Conservation (phyloP, 2,329 filamentous ascomycete species). For the Cladosporium sp. region DNA sequence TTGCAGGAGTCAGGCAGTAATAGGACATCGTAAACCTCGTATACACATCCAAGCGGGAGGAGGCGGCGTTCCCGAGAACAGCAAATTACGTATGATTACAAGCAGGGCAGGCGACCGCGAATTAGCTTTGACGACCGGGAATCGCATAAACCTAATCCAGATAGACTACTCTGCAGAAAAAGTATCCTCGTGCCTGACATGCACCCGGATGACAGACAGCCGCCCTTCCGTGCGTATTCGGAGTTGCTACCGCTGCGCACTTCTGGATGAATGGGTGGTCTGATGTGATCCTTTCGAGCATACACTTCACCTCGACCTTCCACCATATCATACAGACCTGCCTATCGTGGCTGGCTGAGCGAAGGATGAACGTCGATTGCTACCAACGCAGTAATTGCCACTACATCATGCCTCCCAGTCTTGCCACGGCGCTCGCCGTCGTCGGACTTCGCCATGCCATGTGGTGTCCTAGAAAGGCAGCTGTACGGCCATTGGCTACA, state of each 20-base stretch:
- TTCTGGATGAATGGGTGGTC: background rate
- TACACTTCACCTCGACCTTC: background rate
- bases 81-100: background rate
- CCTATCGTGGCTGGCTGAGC: conserved; percentile 8
- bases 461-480: conserved; percentile 4
- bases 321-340: background rate
- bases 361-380: background rate
- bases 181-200: background rate
- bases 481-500: conserved; percentile 7
- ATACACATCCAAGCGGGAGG: background rate
- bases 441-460: conserved; percentile 14
- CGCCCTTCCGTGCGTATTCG: background rate
- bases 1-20: background rate
- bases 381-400: background rate
- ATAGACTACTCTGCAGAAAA: background rate
- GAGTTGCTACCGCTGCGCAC: background rate
- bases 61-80: background rate
- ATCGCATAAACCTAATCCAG: background rate
- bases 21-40: background rate
- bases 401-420: background rate
- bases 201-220: background rate
- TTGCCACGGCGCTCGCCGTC: background rate
- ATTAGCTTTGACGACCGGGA: background rate
- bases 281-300: background rate
- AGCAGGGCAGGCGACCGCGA: background rate